phyloP scores from a whole-genome alignment of 371 early-diverging fungal genomes.

The Encephalitozoon hellem region DNA sequence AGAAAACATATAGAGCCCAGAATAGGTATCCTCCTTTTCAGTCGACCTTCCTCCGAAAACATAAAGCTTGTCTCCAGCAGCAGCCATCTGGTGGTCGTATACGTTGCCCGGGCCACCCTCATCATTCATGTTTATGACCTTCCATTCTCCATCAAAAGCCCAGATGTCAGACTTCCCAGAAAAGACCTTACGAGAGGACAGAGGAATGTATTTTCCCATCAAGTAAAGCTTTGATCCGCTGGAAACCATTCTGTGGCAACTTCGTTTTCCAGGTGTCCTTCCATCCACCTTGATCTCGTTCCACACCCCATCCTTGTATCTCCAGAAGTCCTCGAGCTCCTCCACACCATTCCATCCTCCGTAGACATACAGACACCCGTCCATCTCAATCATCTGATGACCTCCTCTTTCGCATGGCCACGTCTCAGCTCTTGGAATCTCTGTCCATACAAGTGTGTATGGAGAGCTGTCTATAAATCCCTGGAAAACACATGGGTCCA shows the following conservation, averaged over 20 bases:
- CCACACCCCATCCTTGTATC: conserved; percentile 61
- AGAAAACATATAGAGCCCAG: conserved; percentile 19
- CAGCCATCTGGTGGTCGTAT: conserved; percentile 82
- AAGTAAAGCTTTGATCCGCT: conserved; percentile 67
- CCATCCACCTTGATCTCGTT: conserved; percentile 65
- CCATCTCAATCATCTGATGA: conserved; percentile 83
- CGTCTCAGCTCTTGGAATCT: conserved; percentile 17
- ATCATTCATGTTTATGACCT: conserved; percentile 45
- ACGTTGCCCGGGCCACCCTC: conserved; percentile 75
- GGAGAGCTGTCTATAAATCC: conserved; percentile 65
- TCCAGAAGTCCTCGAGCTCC: conserved; percentile 82
- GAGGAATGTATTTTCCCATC: conserved; percentile 74
- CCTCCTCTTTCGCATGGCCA: conserved; percentile 70
- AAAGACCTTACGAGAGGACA: conserved; percentile 61
- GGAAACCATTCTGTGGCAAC: conserved; percentile 78
- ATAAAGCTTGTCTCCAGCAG: conserved; percentile 44
- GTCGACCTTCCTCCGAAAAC: conserved; percentile 29
- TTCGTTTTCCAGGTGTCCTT: conserved; percentile 69
- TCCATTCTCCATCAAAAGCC: neutral
- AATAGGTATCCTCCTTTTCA: conserved; percentile 11
- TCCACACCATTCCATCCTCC: conserved; percentile 85
- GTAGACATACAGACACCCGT: conserved; percentile 69
- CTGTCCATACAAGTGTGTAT: conserved; percentile 67
- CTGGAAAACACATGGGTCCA: conserved; percentile 66
- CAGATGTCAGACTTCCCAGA: neutral